These are phyloP conservation scores for Lactarius akahatsu DNA, from an alignment of 768 basidiomycete genomes.

Conservation along the genomic window DNA sequence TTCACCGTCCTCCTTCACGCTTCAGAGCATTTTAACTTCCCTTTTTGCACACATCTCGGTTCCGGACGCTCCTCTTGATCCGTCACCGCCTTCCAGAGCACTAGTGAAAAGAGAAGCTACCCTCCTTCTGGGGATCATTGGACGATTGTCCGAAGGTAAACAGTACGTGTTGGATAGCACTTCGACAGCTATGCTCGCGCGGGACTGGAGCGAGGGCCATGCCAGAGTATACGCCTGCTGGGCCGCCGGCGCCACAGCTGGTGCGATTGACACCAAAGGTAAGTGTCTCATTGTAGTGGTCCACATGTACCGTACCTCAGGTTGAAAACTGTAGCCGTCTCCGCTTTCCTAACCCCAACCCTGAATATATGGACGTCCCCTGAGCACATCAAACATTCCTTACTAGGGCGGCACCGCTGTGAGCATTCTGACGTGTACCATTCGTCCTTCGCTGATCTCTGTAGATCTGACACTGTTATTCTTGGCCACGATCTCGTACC, in stretches of 20 bases:
- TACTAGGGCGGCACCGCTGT: conserved; percentile 76
- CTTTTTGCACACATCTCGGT: conserved; percentile 51
- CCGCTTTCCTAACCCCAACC: conserved; percentile 46
- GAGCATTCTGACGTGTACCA: conserved; percentile 35
- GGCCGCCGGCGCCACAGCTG: conserved; percentile 50
- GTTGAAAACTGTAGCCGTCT: conserved; percentile 41
- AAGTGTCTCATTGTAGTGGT: conserved; percentile 24
- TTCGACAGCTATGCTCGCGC: conserved; percentile 50
- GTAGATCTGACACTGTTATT: conserved; percentile 74
- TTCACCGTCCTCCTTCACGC: conserved; percentile 49
- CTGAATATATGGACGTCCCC: conserved; percentile 71
- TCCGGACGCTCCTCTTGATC: conserved; percentile 36
- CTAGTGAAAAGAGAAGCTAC: conserved; percentile 53
- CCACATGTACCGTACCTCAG: background rate
- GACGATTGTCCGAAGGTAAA: conserved; percentile 43
- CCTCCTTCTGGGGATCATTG: conserved; percentile 55
- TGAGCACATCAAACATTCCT: conserved; percentile 78
- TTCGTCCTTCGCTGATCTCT: conserved; percentile 4
- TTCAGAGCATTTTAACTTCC: conserved; percentile 60
- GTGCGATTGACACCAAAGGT: conserved; percentile 37
- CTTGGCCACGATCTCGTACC: conserved; percentile 60
- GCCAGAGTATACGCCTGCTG: conserved; percentile 70
- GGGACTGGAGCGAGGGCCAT: conserved; percentile 58
- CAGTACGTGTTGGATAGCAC: conserved; percentile 53
- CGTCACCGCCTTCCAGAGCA: conserved; percentile 39